Percentiles rank a stretch among this genome's conserved stretches.
phyloP scores from a whole-genome alignment of 495 filamentous ascomycete genomes.

The Oidiodendron maius region DNA sequence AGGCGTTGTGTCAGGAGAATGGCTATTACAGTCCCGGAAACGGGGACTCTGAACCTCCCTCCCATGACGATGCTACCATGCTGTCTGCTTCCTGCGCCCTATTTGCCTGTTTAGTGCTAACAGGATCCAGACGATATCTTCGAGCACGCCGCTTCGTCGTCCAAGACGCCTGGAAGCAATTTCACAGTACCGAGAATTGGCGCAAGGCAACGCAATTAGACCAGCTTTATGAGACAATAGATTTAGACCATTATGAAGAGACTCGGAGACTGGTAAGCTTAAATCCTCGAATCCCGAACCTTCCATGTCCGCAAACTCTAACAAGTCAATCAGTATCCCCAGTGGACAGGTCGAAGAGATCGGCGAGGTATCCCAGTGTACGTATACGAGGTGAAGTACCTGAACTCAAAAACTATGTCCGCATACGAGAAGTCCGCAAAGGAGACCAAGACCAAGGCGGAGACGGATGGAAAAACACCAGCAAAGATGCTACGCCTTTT shows the following conservation, averaged over 20 bases:
- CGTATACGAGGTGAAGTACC: conserved; percentile 76
- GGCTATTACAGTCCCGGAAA: conserved; percentile 55
- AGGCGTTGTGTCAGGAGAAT: conserved; percentile 54
- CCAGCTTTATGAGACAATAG: conserved; percentile 69
- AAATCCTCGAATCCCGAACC: background rate
- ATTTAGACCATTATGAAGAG: conserved; percentile 74
- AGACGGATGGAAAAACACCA: conserved; percentile 54
- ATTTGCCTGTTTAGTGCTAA: background rate
- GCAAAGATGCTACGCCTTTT: conserved; percentile 73
- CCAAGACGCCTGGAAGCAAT: conserved; percentile 71
- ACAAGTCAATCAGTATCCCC: conserved; percentile 62
- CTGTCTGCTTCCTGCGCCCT: conserved; percentile 47
- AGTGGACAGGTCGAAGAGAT: conserved; percentile 87
- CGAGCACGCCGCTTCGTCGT: conserved; percentile 71
- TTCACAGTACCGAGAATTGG: conserved; percentile 86
- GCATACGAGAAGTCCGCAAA: conserved; percentile 61
- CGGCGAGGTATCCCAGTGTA: conserved; percentile 85
- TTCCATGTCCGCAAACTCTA: background rate
- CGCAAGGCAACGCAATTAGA: conserved; percentile 71
- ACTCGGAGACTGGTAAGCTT: conserved; percentile 63
- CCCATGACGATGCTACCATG: conserved; percentile 76
- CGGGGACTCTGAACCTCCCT: conserved; percentile 36
- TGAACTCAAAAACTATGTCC: conserved; percentile 72
- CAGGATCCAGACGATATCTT: conserved; percentile 60
- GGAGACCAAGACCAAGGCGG: conserved; percentile 42